These are phyloP conservation scores for Stemphylium lycopersici DNA, from an alignment of 2,329 filamentous ascomycete species.

Conservation along the genomic window DNA sequence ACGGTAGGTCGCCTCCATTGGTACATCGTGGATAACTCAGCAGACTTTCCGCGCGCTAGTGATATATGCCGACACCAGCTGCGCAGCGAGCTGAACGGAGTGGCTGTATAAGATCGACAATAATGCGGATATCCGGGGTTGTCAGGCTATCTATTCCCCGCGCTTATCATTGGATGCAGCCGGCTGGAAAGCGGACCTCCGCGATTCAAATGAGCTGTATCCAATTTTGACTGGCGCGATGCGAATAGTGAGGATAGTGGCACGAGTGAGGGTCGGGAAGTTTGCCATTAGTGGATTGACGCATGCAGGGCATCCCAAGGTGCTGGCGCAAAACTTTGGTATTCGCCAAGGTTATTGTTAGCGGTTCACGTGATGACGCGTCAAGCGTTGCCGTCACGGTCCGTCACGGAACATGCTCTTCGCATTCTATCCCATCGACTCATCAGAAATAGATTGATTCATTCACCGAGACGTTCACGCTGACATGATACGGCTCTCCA, in stretches of 20 bases:
- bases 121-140: background rate
- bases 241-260: too few relatives aligned
- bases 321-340: background rate
- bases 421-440: too few relatives aligned
- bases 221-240: background rate
- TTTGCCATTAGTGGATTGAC: too few relatives aligned
- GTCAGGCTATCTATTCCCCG: background rate
- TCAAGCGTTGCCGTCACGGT: background rate
- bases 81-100: background rate
- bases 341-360: background rate
- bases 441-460: too few relatives aligned
- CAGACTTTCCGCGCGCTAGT: background rate
- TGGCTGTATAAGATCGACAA: background rate
- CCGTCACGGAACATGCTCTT: too few relatives aligned
- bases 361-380: background rate
- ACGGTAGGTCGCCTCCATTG: background rate
- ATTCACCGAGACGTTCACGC: background rate
- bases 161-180: background rate
- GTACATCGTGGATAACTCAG: background rate
- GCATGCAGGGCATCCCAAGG: too few relatives aligned
- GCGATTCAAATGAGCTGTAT: background rate
- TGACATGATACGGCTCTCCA: conserved; percentile 3
- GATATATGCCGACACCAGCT: background rate
- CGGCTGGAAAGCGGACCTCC: conserved; percentile 1
- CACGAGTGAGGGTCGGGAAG: too few relatives aligned